These are phyloP conservation scores for Mucor lusitanicus DNA, from an alignment of 371 early-diverging fungal species.

Conservation along the genomic window DNA sequence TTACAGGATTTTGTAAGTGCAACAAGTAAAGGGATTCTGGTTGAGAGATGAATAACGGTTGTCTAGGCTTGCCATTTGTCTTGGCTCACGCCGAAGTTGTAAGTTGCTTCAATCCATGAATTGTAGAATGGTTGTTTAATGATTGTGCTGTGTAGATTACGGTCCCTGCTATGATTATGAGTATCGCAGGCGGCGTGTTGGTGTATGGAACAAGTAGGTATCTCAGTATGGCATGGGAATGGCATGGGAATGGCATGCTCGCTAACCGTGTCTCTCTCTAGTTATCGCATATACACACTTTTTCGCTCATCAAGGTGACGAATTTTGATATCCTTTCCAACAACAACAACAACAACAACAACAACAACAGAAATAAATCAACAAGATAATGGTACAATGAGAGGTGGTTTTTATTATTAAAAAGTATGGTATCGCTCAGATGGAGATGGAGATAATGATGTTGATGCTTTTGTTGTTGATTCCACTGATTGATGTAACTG, in stretches of 20 bases:
- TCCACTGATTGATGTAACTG: not conserved
- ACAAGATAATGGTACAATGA: not conserved
- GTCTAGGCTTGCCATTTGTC: constrained; percentile 66
- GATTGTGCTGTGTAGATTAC: constrained; percentile 51
- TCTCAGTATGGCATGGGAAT: not conserved
- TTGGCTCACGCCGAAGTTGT: constrained; percentile 75
- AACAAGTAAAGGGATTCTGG: not conserved
- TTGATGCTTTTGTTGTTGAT: not conserved
- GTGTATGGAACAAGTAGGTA: constrained; percentile 85
- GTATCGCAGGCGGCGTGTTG: constrained; percentile 82
- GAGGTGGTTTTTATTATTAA: not conserved
- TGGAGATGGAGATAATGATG: not conserved
- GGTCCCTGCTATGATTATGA: constrained; percentile 84
- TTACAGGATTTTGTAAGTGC: constrained; percentile 85
- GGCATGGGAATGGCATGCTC: too few relatives aligned
- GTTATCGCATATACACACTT: constrained; percentile 55
- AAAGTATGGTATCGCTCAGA: constrained; percentile 10
- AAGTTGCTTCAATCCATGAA: constrained; percentile 7
- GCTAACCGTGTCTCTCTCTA: constrained; percentile 19
- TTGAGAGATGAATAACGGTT: not conserved
- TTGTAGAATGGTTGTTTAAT: not conserved
- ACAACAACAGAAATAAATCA: not conserved
- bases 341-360: too few relatives aligned
- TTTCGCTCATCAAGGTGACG: constrained; percentile 48
- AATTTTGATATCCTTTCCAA: constrained; percentile 26